phyloP scores from a whole-genome alignment of 2,329 filamentous ascomycete genomes.

The Alternaria dauci region DNA sequence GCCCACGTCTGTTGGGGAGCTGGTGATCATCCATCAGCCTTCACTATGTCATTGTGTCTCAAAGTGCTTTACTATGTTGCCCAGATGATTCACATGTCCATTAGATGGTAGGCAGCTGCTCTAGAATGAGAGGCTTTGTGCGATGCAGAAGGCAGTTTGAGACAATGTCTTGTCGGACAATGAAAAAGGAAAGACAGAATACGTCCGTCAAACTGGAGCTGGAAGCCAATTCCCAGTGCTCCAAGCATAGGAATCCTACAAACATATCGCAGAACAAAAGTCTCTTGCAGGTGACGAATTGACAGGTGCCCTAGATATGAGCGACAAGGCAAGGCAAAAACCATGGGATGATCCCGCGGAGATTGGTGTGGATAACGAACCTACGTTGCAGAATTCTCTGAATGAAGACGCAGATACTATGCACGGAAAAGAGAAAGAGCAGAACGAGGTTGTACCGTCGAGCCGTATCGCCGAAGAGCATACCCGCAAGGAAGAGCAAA shows the following conservation, averaged over 20 bases:
- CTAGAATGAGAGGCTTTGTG: not conserved
- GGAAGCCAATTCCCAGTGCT: not conserved
- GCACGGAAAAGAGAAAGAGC: not conserved
- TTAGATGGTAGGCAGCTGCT: not conserved
- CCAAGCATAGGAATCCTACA: not conserved
- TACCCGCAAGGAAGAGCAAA: not conserved
- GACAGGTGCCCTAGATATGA: not conserved
- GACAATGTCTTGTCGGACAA: not conserved
- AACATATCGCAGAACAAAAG: not conserved
- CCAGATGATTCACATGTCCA: not conserved
- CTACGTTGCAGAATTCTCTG: not conserved
- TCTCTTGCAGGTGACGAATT: not conserved
- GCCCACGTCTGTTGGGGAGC: not conserved
- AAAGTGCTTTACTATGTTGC: not conserved
- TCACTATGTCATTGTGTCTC: not conserved
- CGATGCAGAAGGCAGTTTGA: not conserved
- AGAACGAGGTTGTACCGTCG: not conserved
- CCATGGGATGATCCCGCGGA: not conserved
- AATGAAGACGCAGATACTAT: not conserved
- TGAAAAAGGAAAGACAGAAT: not conserved
- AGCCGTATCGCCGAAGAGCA: not conserved
- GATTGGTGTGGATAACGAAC: not conserved
- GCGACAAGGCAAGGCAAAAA: not conserved
- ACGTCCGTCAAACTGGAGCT: not conserved
- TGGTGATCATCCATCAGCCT: not conserved